These are phyloP conservation scores for Isatis tinctoria DNA, from an alignment of 345 rosid species.

Conservation along the genomic window DNA sequence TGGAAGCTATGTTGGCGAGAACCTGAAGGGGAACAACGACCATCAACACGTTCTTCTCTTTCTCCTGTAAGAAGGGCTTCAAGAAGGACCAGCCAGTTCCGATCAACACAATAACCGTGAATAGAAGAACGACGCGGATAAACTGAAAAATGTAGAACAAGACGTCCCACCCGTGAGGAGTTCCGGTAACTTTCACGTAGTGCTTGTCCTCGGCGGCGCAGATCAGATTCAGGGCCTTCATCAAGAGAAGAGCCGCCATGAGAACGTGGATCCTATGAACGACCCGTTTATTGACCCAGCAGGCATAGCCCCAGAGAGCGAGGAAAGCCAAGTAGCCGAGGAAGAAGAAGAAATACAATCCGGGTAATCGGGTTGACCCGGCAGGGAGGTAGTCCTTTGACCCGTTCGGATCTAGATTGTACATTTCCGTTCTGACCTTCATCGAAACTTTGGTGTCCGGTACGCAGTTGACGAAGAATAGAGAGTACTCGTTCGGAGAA, in stretches of 20 bases:
- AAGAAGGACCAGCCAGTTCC: constrained; percentile 98
- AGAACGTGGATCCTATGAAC: constrained; percentile 82
- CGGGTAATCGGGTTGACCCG: constrained; percentile 72
- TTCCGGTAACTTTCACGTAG: constrained; percentile 78
- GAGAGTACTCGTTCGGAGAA: constrained; percentile 75
- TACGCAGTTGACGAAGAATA: constrained; percentile 82
- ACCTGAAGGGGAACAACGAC: constrained; percentile 95
- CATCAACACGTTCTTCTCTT: constrained; percentile 97
- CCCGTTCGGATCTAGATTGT: constrained; percentile 55
- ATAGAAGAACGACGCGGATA: constrained; percentile 77
- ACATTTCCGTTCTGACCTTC: constrained; percentile 71
- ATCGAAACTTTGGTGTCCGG: constrained; percentile 71
- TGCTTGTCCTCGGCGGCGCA: constrained; percentile 87
- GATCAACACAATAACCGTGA: constrained; percentile 89
- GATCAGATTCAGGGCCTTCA: constrained; percentile 85
- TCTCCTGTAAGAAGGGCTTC: constrained; percentile 92
- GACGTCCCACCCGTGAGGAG: constrained; percentile 97
- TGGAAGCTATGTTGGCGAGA: constrained; percentile 75
- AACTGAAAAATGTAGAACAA: constrained; percentile 87
- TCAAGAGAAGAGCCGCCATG: constrained; percentile 66
- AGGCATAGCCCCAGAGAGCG: constrained; percentile 58
- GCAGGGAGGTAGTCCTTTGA: constrained; percentile 74
- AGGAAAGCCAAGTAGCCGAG: constrained; percentile 54
- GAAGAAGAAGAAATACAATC: constrained; percentile 52
- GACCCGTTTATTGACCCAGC: constrained; percentile 43